These are phyloP conservation scores for Monosporascus cannonballus DNA, from an alignment of 2,329 filamentous ascomycete species.

Conservation along the genomic window DNA sequence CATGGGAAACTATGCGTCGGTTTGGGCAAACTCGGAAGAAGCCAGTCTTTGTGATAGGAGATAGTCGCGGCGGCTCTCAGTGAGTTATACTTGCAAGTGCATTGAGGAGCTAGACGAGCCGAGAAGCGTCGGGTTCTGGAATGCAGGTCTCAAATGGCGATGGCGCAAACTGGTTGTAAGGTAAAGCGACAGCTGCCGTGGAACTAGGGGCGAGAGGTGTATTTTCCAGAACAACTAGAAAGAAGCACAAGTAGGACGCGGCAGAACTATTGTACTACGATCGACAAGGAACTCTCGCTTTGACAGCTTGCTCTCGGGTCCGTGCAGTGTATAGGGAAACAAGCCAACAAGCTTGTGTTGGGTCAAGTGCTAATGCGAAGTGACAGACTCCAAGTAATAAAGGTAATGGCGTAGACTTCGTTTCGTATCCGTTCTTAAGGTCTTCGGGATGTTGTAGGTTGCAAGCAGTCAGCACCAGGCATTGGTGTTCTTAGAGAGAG, in stretches of 20 bases:
- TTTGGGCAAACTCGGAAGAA: neutral
- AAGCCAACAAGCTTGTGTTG: neutral
- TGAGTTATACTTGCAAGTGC: neutral
- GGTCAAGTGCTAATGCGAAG: neutral
- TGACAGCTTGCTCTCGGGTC: neutral
- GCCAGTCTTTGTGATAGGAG: neutral
- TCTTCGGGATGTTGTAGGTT: no score
- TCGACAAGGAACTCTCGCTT: neutral
- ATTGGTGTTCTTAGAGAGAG: no score
- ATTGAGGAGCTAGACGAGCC: conserved; percentile 1
- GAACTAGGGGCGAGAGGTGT: conserved; percentile 1
- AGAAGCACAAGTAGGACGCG: neutral
- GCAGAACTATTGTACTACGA: neutral
- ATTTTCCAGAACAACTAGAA: neutral
- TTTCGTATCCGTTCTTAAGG: no score
- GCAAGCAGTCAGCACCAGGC: no score
- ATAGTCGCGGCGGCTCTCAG: neutral
- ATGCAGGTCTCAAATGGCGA: conserved; percentile 18
- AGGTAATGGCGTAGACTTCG: no score
- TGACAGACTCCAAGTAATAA: neutral
- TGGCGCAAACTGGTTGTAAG: conserved; percentile 3
- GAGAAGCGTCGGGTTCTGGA: conserved; percentile 14
- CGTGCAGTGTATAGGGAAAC: neutral
- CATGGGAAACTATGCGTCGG: conserved; percentile 8
- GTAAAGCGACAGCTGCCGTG: neutral